Conservation (phyloP, 371 early-diverging fungal species). For the Sporodiniella umbellata region DNA sequence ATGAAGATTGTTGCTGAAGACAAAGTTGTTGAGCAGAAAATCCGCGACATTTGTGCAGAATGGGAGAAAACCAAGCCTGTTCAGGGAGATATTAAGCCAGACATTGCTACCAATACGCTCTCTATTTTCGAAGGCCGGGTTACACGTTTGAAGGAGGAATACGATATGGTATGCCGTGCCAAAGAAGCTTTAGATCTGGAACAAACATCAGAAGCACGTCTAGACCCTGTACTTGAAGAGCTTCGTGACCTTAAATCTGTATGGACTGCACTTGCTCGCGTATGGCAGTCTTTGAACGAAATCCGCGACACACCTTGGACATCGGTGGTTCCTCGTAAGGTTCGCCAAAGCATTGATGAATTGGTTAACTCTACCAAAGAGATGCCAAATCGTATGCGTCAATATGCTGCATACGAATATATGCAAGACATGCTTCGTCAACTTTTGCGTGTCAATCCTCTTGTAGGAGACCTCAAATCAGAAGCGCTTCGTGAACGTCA, state of each 20-base stretch:
- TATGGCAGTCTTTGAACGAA: conserved; percentile 85
- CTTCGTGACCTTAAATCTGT: conserved; percentile 90
- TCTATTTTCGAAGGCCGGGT: conserved; percentile 86
- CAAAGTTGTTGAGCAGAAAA: conserved; percentile 80
- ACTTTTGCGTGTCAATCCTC: conserved; percentile 77
- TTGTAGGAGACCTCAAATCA: conserved; percentile 90
- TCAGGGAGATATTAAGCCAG: conserved; percentile 90
- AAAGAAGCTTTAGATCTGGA: conserved; percentile 92
- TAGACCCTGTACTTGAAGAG: conserved; percentile 92
- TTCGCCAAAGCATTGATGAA: conserved; percentile 84
- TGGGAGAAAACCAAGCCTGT: conserved; percentile 96
- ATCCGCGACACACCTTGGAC: conserved; percentile 89
- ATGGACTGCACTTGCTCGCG: conserved; percentile 82
- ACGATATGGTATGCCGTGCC: conserved; percentile 87
- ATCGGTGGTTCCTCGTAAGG: conserved; percentile 85
- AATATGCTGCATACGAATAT: conserved; percentile 97
- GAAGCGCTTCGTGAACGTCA: conserved; percentile 97
- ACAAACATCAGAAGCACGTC: conserved; percentile 60
- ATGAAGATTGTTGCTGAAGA: conserved; percentile 91
- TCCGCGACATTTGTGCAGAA: conserved; percentile 80
- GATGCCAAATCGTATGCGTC: conserved; percentile 93
- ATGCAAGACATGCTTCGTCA: conserved; percentile 81
- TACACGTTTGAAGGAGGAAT: conserved; percentile 81
- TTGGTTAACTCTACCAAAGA: conserved; percentile 81
- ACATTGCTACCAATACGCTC: conserved; percentile 80